These are phyloP conservation scores for Bolboschoenus planiculmis DNA, from an alignment of 176 grass and related monocot genomes.

Conservation along the genomic window DNA sequence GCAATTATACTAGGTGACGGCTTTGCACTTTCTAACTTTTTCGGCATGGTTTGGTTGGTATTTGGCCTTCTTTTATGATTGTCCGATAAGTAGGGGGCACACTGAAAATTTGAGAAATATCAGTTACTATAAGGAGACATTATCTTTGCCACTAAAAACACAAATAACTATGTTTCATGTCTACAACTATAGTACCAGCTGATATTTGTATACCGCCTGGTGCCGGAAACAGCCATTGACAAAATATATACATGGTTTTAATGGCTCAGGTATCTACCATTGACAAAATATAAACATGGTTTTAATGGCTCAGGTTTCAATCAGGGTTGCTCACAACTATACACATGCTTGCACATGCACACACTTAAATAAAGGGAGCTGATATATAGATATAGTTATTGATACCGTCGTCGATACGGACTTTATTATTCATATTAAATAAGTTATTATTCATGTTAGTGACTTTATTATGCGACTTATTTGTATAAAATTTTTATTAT, in stretches of 20 bases:
- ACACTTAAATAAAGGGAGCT: background rate
- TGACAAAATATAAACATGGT: background rate
- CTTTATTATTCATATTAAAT: no score
- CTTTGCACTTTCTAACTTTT: background rate
- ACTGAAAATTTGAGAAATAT: conserved; percentile 14
- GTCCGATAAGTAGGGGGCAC: background rate
- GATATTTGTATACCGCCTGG: background rate
- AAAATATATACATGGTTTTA: background rate
- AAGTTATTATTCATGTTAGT: no score
- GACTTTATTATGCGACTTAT: no score
- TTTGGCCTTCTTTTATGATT: conserved; percentile 5
- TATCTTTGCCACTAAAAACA: background rate
- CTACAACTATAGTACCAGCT: background rate
- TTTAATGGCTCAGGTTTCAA: background rate
- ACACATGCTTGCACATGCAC: background rate
- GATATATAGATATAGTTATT: no score
- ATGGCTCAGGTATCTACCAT: background rate
- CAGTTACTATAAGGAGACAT: background rate
- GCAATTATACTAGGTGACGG: conserved; percentile 20
- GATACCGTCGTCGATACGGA: no score
- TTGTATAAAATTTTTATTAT: no score
- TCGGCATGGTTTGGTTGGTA: background rate
- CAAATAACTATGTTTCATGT: background rate
- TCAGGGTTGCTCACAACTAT: background rate
- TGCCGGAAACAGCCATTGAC: background rate